Base-by-base conservation (phyloP, 805 yeast genomes). In the Brettanomyces custersianus region DNA sequence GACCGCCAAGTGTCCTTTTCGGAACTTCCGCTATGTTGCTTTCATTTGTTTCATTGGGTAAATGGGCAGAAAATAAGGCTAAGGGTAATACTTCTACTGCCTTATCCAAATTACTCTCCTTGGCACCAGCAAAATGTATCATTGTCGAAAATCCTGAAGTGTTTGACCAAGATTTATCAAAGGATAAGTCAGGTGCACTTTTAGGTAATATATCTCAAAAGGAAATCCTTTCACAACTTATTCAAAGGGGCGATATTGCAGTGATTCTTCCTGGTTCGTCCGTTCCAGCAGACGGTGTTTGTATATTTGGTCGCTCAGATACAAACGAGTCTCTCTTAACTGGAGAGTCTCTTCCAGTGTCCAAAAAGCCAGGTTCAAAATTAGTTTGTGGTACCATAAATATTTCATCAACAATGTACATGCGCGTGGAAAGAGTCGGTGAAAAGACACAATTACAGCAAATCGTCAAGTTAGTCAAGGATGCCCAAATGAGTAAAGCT, bases 11-110 rank as follows among this genome's bases (percentile, higher is more conserved):
- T 35, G 74, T 80, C 1, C 64, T 87, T 24, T 88, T 92, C 63
- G 96, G 86, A 40, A 87, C 97, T 0, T 70, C 86, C 2, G 76
- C 80, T 12, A 85, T 94, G 94, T 66, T 92, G 29, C 68, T 90
- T 34, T 62, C 78, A 4, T 92, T 87, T 55, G 87, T 92, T 20
- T 72, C 92, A 7, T 62, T 87, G 31, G 99, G 99, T 3, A 90
- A 92, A 59, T 82, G 84, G 72, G 63, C 88, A 17, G 99, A 92
- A 52, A 84, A 83, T 57, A 76, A 72, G 44, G 97, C 98, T 2
- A 86, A 92, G 52, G 95, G 97, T 4, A 85, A 83, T 40, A 92
- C 97, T 0, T 84, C 96, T 0, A 72, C 84, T 3, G 94, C 97
- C 0, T 66, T 92, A 28, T 80, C 96, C 0, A 75, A 77, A 44